Conservation (phyloP, 345 rosid genomes). For the Eutrema heterophyllum region DNA sequence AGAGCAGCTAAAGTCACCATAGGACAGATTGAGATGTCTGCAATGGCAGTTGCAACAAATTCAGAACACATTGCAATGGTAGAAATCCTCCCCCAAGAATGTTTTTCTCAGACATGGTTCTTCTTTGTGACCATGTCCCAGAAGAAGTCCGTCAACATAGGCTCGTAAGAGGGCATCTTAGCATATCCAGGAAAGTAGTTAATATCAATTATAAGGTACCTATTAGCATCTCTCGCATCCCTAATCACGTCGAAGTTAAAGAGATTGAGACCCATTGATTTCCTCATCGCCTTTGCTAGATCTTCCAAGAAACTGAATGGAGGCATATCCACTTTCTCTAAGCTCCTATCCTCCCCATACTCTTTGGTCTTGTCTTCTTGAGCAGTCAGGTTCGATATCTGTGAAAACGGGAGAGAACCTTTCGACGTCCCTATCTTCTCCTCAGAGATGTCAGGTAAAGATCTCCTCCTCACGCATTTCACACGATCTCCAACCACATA, state of each 20-base stretch:
- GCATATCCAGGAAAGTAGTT: slow-evolving; percentile 74
- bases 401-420: slow-evolving; percentile 51
- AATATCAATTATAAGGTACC: slow-evolving; percentile 54
- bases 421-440: slow-evolving; percentile 37
- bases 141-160: slow-evolving; percentile 48
- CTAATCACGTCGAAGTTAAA: slow-evolving; percentile 67
- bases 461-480: slow-evolving; percentile 46
- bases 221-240: slow-evolving; percentile 42
- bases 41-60: slow-evolving; percentile 15
- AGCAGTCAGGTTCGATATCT: slow-evolving; percentile 45
- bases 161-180: slow-evolving; percentile 57
- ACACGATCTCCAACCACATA: slow-evolving; percentile 49
- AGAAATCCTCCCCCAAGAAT: slow-evolving; percentile 5
- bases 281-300: slow-evolving; percentile 43
- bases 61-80: slow-evolving; percentile 8
- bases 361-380: slow-evolving; percentile 16
- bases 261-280: slow-evolving; percentile 46
- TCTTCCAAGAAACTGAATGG: slow-evolving; percentile 42
- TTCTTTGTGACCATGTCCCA: slow-evolving; percentile 36
- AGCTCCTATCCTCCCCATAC: slow-evolving; percentile 26
- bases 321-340: slow-evolving; percentile 49
- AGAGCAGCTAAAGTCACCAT: slow-evolving; percentile 24
- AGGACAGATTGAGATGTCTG: slow-evolving; percentile 13
- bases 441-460: slow-evolving; percentile 48
- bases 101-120: slow-evolving; percentile 20